phyloP scores from a whole-genome alignment of 140 eudicot species.

The Flaveria floridana region DNA sequence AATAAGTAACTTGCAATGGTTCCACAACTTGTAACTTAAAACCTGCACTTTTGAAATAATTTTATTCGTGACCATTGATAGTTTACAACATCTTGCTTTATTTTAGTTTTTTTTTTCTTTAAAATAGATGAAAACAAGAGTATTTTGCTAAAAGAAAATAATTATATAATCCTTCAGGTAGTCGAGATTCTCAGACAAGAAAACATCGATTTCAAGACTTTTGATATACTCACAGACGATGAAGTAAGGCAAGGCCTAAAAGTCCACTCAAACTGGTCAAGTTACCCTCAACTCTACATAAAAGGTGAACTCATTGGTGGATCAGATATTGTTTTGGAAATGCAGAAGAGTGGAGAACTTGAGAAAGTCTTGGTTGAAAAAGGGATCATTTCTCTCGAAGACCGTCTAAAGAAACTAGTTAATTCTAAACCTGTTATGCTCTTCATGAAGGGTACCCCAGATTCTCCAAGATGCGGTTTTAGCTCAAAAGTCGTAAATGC shows the following conservation, averaged over 20 bases:
- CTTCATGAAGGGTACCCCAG: slow-evolving; percentile 91
- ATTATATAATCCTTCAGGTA: slow-evolving; percentile 35
- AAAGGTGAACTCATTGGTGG: slow-evolving; percentile 90
- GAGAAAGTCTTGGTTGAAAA: slow-evolving; percentile 60
- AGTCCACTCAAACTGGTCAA: slow-evolving; percentile 91
- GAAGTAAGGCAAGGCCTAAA: slow-evolving; percentile 96
- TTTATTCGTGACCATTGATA: not conserved
- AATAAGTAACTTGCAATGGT: not conserved
- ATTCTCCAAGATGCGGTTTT: slow-evolving; percentile 84
- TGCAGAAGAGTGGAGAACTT: slow-evolving; percentile 98
- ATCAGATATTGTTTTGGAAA: slow-evolving; percentile 88
- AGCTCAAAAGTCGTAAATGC: slow-evolving; percentile 95
- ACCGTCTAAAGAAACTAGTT: slow-evolving; percentile 57
- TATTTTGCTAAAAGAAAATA: not conserved
- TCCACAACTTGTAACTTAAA: not conserved
- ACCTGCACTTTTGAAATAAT: not conserved
- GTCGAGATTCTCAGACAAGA: slow-evolving; percentile 78
- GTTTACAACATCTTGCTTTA: not conserved
- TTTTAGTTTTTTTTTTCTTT: not conserved
- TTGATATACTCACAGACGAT: slow-evolving; percentile 77
- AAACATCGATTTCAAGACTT: slow-evolving; percentile 67
- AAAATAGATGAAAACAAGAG: not conserved
- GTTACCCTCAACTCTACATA: slow-evolving; percentile 94
- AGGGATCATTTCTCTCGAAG: slow-evolving; percentile 58
- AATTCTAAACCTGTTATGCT: slow-evolving; percentile 65